These are phyloP conservation scores for Dactylellina cionopaga DNA, from an alignment of 2,329 filamentous ascomycete species.

Conservation along the genomic window DNA sequence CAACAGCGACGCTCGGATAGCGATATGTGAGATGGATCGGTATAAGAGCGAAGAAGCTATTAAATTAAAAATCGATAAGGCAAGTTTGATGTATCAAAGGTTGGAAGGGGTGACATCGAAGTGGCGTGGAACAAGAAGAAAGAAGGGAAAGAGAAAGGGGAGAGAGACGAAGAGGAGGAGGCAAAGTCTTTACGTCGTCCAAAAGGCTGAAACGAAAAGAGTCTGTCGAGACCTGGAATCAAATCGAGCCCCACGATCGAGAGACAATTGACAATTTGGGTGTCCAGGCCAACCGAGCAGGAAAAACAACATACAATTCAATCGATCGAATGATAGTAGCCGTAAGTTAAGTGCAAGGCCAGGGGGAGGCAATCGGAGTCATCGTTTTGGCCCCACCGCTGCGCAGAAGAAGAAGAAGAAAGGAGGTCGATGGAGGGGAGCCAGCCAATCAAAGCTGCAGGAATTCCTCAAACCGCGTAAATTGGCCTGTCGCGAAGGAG, in stretches of 20 bases:
- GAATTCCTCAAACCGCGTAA: constrained; percentile 25
- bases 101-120: background rate
- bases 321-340: too few relatives aligned
- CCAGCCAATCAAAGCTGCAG: constrained; percentile 17
- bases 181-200: too few relatives aligned
- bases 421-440: background rate
- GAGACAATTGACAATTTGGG: too few relatives aligned
- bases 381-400: constrained; percentile 28
- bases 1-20: too few relatives aligned
- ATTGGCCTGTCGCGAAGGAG: constrained; percentile 34
- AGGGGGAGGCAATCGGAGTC: constrained; percentile 31
- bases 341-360: too few relatives aligned
- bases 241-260: too few relatives aligned
- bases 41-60: background rate
- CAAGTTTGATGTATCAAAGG: too few relatives aligned
- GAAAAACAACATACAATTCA: too few relatives aligned
- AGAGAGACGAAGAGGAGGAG: constrained; percentile 6
- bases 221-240: constrained; percentile 13
- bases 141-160: background rate
- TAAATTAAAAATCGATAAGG: background rate
- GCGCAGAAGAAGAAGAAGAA: background rate
- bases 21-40: background rate
- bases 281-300: too few relatives aligned
- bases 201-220: background rate
- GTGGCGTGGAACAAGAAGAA: background rate